These are phyloP conservation scores for Jackrogersella multiformis DNA, from an alignment of 495 filamentous ascomycete species.

Conservation along the genomic window DNA sequence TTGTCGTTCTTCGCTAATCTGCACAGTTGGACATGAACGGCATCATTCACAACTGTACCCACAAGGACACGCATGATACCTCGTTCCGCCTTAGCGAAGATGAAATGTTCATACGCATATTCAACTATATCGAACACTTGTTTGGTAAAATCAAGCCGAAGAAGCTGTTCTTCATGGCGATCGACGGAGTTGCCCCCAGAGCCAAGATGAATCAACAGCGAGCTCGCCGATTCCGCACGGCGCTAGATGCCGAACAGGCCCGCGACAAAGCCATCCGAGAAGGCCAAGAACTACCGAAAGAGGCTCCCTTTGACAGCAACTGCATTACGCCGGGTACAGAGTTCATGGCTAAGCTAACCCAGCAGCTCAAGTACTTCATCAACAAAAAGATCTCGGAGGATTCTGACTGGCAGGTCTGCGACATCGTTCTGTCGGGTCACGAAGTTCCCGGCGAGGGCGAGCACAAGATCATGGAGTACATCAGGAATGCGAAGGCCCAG, in stretches of 20 bases:
- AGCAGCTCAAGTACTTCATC: slow-evolving; percentile 97
- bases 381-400: slow-evolving; percentile 99
- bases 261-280: slow-evolving; percentile 89
- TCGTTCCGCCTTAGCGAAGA: slow-evolving; percentile 95
- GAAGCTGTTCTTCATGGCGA: slow-evolving; percentile 98
- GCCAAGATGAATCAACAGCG: slow-evolving; percentile 99
- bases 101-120: slow-evolving; percentile 99
- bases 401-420: slow-evolving; percentile 93
- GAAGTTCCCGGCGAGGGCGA: slow-evolving; percentile 99
- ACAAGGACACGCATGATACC: slow-evolving; percentile 85
- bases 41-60: slow-evolving; percentile 99
- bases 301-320: slow-evolving; percentile 97
- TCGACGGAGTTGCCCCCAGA: slow-evolving; percentile 95
- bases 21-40: slow-evolving; percentile 95
- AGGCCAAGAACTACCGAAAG: slow-evolving; percentile 91
- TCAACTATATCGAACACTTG: slow-evolving; percentile 99
- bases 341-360: slow-evolving; percentile 95
- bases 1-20: slow-evolving; percentile 37
- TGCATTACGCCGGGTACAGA: slow-evolving; percentile 98
- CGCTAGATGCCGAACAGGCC: slow-evolving; percentile 86
- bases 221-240: slow-evolving; percentile 92
- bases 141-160: slow-evolving; percentile 99
- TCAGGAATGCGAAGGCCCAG: slow-evolving; percentile 94
- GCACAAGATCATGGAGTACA: slow-evolving; percentile 99
- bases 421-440: slow-evolving; percentile 95